Evolutionary conservation across 331 rosid species (phyloP).

Genomic region (Pyrus hybrid): DNA sequence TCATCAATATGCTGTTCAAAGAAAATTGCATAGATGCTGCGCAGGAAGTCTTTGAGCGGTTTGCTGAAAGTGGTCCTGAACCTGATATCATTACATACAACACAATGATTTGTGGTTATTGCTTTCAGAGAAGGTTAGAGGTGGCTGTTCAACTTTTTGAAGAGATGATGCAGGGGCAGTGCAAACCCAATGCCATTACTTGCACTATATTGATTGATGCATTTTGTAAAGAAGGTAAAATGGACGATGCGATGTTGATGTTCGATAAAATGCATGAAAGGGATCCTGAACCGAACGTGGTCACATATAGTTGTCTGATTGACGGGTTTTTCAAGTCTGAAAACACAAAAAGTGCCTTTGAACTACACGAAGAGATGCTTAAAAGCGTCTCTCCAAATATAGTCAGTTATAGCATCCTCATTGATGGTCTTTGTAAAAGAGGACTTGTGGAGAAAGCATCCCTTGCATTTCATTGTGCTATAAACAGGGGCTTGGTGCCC

Average conservation of each 20-base stretch:
- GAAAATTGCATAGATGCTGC: slow-evolving; percentile 10
- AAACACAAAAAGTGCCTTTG: slow-evolving; percentile 10
- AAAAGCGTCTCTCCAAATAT: slow-evolving; percentile 21
- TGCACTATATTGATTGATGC: slow-evolving; percentile 18
- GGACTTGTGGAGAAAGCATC: slow-evolving; percentile 22
- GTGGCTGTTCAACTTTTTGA: slow-evolving; percentile 17
- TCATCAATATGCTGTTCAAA: slow-evolving; percentile 12
- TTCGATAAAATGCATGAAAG: slow-evolving; percentile 16
- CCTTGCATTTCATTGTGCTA: slow-evolving; percentile 26
- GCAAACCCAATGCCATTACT: slow-evolving; percentile 22
- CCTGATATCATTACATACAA: slow-evolving; percentile 26
- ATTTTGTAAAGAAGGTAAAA: slow-evolving; percentile 22
- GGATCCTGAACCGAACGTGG: slow-evolving; percentile 19
- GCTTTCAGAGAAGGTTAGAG: slow-evolving; percentile 11
- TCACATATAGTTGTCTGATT: slow-evolving; percentile 25
- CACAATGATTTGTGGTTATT: slow-evolving; percentile 28
- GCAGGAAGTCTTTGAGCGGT: slow-evolving; percentile 1
- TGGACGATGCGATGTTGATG: slow-evolving; percentile 21
- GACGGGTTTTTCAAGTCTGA: slow-evolving; percentile 28
- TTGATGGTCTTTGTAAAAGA: slow-evolving; percentile 35
- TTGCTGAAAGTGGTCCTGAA: slow-evolving; percentile 3
- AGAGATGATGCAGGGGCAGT: background rate
- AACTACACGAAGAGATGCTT: slow-evolving; percentile 24
- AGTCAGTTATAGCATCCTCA: slow-evolving; percentile 26
- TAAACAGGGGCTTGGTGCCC: slow-evolving; percentile 16